These are phyloP conservation scores for Santalum album DNA, from an alignment of 164 flowering plant genomes.

Conservation along the genomic window DNA sequence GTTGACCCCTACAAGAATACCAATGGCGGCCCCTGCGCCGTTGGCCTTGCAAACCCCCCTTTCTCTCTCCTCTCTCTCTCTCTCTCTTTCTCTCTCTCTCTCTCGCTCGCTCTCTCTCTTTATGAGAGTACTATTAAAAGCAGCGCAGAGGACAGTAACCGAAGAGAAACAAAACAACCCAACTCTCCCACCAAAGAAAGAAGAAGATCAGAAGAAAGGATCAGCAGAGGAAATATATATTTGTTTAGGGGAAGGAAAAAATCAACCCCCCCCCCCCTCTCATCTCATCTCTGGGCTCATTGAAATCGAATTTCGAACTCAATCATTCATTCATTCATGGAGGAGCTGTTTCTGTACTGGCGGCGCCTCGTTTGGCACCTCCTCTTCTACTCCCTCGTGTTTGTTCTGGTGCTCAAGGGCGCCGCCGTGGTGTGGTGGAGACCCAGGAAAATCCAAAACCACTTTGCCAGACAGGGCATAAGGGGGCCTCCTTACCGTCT, in stretches of 20 bases:
- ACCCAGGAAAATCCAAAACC: constrained; percentile 67
- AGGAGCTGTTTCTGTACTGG: background rate
- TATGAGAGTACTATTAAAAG: constrained; percentile 8
- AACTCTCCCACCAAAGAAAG: constrained; percentile 2
- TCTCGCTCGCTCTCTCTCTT: constrained; percentile 14
- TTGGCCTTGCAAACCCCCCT: constrained; percentile 36
- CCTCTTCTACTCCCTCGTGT: constrained; percentile 13
- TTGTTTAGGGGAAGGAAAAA: constrained; percentile 6
- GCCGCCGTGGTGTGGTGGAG: constrained; percentile 66
- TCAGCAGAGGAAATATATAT: background rate
- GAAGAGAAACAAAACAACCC: constrained; percentile 12
- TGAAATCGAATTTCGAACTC: too few species aligned
- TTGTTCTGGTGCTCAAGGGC: constrained; percentile 32
- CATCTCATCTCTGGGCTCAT: too few species aligned
- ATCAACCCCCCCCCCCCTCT: constrained; percentile 3
- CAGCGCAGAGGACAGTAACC: background rate
- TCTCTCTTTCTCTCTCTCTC: constrained; percentile 14
- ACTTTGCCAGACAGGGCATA: constrained; percentile 88
- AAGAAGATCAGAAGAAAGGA: constrained; percentile 2
- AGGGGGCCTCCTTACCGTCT: constrained; percentile 90
- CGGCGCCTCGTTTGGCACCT: constrained; percentile 23
- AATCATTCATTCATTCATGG: constrained; percentile 2
- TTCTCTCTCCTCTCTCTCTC: constrained; percentile 12
- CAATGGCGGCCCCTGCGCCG: constrained; percentile 81
- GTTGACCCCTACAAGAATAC: constrained; percentile 60